These are phyloP conservation scores for Grosmannia penicillata DNA, from an alignment of 2,329 filamentous ascomycete genomes.

Conservation along the genomic window DNA sequence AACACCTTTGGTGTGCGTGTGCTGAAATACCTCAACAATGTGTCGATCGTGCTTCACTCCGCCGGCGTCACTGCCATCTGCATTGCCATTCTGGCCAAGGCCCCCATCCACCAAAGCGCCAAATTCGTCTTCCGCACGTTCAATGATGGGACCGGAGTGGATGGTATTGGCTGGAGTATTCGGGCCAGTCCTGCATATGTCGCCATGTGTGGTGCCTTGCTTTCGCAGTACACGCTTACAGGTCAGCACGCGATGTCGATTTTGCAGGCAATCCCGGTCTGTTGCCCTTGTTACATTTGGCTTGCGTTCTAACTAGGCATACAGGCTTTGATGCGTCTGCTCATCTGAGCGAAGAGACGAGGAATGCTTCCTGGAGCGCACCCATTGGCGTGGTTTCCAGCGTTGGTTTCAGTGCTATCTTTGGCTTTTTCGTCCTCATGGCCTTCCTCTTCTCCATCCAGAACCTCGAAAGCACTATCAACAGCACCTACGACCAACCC, in stretches of 20 bases:
- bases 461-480: slow-evolving; percentile 34
- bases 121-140: slow-evolving; percentile 40
- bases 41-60: slow-evolving; percentile 38
- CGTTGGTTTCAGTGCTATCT: slow-evolving; percentile 38
- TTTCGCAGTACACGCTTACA: slow-evolving; percentile 32
- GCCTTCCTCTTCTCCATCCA: slow-evolving; percentile 44
- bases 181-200: slow-evolving; percentile 39
- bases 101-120: slow-evolving; percentile 38
- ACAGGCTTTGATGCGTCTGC: slow-evolving; percentile 39
- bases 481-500: slow-evolving; percentile 31
- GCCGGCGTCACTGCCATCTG: slow-evolving; percentile 35
- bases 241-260: slow-evolving; percentile 1
- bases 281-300: too few relatives aligned
- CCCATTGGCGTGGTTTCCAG: slow-evolving; percentile 43
- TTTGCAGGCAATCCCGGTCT: too few relatives aligned
- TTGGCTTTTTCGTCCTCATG: slow-evolving; percentile 45
- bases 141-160: slow-evolving; percentile 34
- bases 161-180: slow-evolving; percentile 33
- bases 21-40: slow-evolving; percentile 41
- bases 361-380: slow-evolving; percentile 39
- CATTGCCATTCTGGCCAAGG: slow-evolving; percentile 40
- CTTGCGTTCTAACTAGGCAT: background rate
- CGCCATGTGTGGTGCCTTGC: slow-evolving; percentile 34
- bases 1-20: slow-evolving; percentile 43
- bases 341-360: slow-evolving; percentile 42